phyloP scores from a whole-genome alignment of 257 asterid genomes.

The Scutellaria baicalensis region DNA sequence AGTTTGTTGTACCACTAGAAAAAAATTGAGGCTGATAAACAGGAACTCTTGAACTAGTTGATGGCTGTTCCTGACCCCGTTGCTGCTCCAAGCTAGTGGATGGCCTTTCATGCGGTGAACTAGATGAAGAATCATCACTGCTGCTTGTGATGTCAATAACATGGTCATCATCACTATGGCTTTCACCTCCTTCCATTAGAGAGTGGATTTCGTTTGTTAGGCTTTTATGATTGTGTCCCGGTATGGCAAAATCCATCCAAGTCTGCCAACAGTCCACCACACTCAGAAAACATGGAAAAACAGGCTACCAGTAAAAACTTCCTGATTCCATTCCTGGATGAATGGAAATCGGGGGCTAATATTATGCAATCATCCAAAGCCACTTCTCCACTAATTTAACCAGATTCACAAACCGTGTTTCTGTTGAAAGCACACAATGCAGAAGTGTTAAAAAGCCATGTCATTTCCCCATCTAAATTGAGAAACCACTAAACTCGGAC shows the following conservation, averaged over 20 bases:
- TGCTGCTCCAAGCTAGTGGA: slow-evolving; percentile 39
- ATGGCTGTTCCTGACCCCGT: slow-evolving; percentile 47
- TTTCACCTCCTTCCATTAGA: slow-evolving; percentile 63
- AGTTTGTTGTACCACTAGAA: slow-evolving; percentile 45
- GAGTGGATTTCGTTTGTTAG: slow-evolving; percentile 40
- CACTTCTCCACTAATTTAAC: neutral
- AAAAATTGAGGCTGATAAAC: slow-evolving; percentile 45
- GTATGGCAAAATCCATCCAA: slow-evolving; percentile 57
- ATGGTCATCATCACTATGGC: slow-evolving; percentile 33
- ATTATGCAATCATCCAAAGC: neutral
- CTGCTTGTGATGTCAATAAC: slow-evolving; percentile 61
- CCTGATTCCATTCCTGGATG: neutral
- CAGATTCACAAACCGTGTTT: neutral
- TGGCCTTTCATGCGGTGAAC: slow-evolving; percentile 43
- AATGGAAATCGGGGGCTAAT: neutral
- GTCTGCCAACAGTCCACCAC: slow-evolving; percentile 27
- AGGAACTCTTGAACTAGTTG: slow-evolving; percentile 52
- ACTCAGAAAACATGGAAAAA: slow-evolving; percentile 43
- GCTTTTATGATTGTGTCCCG: slow-evolving; percentile 55
- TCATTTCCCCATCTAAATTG: neutral
- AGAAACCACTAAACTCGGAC: neutral
- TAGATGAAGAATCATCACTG: slow-evolving; percentile 49
- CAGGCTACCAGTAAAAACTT: slow-evolving; percentile 8
- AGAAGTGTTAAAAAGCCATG: slow-evolving; percentile 8
- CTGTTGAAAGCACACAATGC: slow-evolving; percentile 21